Conservation (phyloP, 1,284 basidiomycete genomes). For the Trichosporon coremiiforme region DNA sequence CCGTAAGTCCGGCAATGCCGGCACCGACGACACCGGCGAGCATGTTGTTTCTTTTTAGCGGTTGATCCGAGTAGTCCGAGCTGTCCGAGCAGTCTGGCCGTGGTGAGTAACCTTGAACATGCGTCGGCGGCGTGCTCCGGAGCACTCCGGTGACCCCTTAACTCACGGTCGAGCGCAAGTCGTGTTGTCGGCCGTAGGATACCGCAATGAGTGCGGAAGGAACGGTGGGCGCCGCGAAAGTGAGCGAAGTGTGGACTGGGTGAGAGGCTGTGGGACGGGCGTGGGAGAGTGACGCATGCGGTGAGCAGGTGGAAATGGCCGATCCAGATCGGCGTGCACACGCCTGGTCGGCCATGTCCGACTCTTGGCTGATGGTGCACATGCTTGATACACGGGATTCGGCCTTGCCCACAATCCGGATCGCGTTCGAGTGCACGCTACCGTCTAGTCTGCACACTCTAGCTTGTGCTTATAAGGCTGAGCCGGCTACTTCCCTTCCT, state of each 20-base stretch:
- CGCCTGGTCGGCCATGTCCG: not conserved
- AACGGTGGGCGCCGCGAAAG: not conserved
- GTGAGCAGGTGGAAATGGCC: not conserved
- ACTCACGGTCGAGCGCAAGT: not conserved
- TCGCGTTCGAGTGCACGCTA: slow-evolving; percentile 1
- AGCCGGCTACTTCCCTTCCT: not conserved
- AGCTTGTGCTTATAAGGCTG: not conserved
- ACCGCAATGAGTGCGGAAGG: not conserved
- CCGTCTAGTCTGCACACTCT: not conserved
- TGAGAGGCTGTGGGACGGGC: not conserved
- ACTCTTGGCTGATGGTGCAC: not conserved
- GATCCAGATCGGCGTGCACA: not conserved
- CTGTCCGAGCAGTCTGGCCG: not conserved
- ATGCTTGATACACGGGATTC: not conserved
- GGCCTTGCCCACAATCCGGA: slow-evolving; percentile 9
- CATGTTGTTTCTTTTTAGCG: not conserved
- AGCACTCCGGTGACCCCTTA: not conserved
- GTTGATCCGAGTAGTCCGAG: not conserved
- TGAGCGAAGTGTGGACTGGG: slow-evolving; percentile 3
- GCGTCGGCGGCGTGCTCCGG: not conserved
- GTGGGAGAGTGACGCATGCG: not conserved
- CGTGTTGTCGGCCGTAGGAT: not conserved
- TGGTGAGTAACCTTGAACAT: not conserved
- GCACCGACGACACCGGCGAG: not conserved
- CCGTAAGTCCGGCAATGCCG: not conserved